These are phyloP conservation scores for Botryobasidium botryosum DNA, from an alignment of 768 basidiomycete species.

Conservation along the genomic window DNA sequence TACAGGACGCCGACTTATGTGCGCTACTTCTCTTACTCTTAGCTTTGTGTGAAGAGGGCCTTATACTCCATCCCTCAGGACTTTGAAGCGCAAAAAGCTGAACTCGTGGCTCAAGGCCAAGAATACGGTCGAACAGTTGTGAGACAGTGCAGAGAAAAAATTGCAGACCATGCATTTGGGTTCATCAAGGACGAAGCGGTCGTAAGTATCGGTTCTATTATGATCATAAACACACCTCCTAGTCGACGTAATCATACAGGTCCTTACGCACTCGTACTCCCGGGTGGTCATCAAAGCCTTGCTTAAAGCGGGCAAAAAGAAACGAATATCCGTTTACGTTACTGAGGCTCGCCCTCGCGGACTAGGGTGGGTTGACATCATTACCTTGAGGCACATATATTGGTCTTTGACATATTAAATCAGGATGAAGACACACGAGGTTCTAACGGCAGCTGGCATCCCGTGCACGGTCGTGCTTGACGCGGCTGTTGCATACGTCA, in stretches of 20 bases:
- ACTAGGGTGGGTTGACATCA: conserved; percentile 50
- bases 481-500: conserved; percentile 90
- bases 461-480: conserved; percentile 91
- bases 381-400: not conserved
- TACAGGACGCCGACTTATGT: conserved; percentile 64
- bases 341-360: conserved; percentile 88
- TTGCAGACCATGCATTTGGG: conserved; percentile 71
- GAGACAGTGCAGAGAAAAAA: conserved; percentile 72
- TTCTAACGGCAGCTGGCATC: conserved; percentile 74
- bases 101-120: conserved; percentile 66
- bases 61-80: conserved; percentile 31
- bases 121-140: conserved; percentile 55
- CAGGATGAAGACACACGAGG: conserved; percentile 83
- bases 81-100: conserved; percentile 67
- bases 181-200: conserved; percentile 94
- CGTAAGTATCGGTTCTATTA: conserved; percentile 26
- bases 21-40: not conserved
- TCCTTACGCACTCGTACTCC: conserved; percentile 93
- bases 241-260: conserved; percentile 30
- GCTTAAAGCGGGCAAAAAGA: conserved; percentile 71
- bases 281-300: conserved; percentile 90
- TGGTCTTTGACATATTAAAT: conserved; percentile 5
- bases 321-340: conserved; percentile 93
- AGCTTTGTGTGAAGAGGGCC: too few relatives aligned
- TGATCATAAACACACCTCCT: conserved; percentile 9